A percentile compares a stretch with the other conserved stretches of the same genome.
Conservation (phyloP, 2,329 filamentous ascomycete genomes). For the Claviceps sp. region DNA sequence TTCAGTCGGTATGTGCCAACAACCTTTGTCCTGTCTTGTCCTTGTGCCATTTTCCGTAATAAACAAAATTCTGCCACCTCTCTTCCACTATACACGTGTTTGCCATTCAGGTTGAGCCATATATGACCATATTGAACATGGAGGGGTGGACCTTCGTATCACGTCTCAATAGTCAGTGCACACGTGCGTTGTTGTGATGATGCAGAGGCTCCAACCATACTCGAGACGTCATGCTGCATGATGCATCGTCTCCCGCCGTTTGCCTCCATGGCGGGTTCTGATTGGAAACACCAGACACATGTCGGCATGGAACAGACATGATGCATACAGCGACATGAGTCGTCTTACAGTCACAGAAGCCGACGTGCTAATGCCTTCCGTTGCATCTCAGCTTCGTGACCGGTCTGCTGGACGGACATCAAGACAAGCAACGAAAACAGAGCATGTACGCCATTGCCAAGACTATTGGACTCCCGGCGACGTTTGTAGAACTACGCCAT, state of each 20-base stretch:
- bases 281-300: neutral
- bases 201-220: too few relatives aligned
- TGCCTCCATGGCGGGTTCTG: neutral
- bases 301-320: neutral
- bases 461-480: constrained; percentile 54
- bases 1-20: constrained; percentile 50
- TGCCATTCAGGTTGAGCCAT: too few relatives aligned
- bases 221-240: neutral
- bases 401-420: constrained; percentile 61
- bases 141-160: too few relatives aligned
- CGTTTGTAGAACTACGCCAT: constrained; percentile 80
- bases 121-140: too few relatives aligned
- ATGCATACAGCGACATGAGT: neutral
- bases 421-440: constrained; percentile 51
- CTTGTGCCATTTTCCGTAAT: neutral
- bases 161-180: too few relatives aligned
- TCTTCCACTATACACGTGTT: too few relatives aligned
- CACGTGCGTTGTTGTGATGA: too few relatives aligned
- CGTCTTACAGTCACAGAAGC: neutral
- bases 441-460: constrained; percentile 62
- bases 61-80: too few relatives aligned
- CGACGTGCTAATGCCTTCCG: neutral
- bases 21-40: neutral
- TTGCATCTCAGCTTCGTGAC: constrained; percentile 53
- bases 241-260: neutral